Conservation (phyloP, 2,329 filamentous ascomycete genomes). For the Didymella pomorum region DNA sequence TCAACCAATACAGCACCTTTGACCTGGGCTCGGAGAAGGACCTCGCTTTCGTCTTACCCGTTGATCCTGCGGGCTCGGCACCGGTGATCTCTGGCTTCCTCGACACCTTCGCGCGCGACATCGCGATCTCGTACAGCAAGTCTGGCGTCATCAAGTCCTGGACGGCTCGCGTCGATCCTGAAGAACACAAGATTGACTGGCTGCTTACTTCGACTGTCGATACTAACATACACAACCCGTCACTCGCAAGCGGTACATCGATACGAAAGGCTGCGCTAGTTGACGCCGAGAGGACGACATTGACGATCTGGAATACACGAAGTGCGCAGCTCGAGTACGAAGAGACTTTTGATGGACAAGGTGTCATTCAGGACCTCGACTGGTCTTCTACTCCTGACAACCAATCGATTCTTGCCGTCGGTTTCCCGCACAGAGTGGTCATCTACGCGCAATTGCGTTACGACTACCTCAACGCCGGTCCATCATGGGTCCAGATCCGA, state of each 20-base stretch:
- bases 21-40: conserved; percentile 65
- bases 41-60: conserved; percentile 72
- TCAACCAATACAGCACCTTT: conserved; percentile 76
- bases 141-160: conserved; percentile 81
- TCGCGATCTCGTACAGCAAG: conserved; percentile 83
- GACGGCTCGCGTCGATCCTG: conserved; percentile 76
- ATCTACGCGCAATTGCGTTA: conserved; percentile 88
- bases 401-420: conserved; percentile 90
- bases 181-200: conserved; percentile 75
- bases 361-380: conserved; percentile 84
- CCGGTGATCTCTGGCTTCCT: conserved; percentile 78
- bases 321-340: conserved; percentile 83
- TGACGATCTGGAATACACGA: conserved; percentile 92
- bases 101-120: conserved; percentile 84
- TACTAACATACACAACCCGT: conserved; percentile 75
- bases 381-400: conserved; percentile 93
- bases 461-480: conserved; percentile 86
- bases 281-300: conserved; percentile 72
- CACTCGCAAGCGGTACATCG: conserved; percentile 83
- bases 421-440: conserved; percentile 84
- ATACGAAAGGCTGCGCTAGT: conserved; percentile 88
- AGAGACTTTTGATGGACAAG: conserved; percentile 74
- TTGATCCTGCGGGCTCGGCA: conserved; percentile 82
- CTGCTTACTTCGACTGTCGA: conserved; percentile 82
- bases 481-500: conserved; percentile 86